Percentiles rank a stretch among this genome's conserved stretches.
These are phyloP conservation scores for Fermentozyma sake DNA, from an alignment of 1,139 yeast genomes.

Conservation along the genomic window DNA sequence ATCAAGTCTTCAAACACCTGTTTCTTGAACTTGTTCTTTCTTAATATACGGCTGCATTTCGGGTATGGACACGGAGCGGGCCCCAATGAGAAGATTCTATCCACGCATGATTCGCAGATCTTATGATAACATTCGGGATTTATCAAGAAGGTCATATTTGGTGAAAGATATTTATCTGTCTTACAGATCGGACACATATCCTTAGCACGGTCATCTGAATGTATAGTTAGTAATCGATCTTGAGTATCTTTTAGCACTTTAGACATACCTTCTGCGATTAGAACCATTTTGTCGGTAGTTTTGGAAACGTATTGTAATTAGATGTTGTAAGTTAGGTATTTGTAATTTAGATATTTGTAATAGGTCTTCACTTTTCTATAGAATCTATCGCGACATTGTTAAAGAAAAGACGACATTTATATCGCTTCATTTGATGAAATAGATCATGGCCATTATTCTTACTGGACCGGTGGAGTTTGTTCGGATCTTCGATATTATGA, in stretches of 20 bases:
- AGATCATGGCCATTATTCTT: too few species aligned
- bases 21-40: conserved; percentile 86
- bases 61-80: conserved; percentile 98
- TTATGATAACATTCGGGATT: conserved; percentile 98
- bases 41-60: conserved; percentile 77
- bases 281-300: conserved; percentile 1
- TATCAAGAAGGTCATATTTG: conserved; percentile 86
- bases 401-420: too few species aligned
- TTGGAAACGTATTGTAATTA: too few species aligned
- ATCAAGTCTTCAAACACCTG: conserved; percentile 87
- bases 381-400: too few species aligned
- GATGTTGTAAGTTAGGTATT: too few species aligned
- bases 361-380: too few species aligned
- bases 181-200: conserved; percentile 99
- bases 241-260: not conserved
- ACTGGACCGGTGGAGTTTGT: too few species aligned
- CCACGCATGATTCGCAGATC: conserved; percentile 96
- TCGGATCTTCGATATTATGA: too few species aligned
- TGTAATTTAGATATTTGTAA: too few species aligned
- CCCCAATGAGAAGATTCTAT: conserved; percentile 86
- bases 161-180: conserved; percentile 89
- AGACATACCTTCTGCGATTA: conserved; percentile 9
- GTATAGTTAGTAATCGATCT: not conserved
- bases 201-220: conserved; percentile 35
- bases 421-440: too few species aligned